Evolutionary conservation across 331 rosid species (phyloP), one percentile per base, ranked within the genome.

Genomic region (Malus hybrid): DNA sequence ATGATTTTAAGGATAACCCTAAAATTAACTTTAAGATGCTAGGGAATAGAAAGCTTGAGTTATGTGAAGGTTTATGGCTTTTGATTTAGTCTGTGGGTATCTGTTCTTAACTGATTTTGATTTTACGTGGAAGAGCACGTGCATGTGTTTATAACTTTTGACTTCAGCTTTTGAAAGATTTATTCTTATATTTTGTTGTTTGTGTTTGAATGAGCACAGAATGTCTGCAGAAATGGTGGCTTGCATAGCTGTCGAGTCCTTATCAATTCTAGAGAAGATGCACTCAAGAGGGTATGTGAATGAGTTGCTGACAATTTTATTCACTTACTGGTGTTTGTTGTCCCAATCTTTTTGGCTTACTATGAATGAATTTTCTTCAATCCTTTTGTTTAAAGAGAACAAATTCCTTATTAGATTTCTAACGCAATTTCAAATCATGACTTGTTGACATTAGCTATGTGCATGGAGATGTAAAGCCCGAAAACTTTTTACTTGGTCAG

Each of bases 141-240:
- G 31, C 31, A 57, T 42, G 59, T 19, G 7, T 6, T 64, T 2
- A 2, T 77, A 29, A 42, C 61, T 36, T 52, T 72, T 18, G 16
- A 39, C 76, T 52, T 33, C 52, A 11, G 12, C 69, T 52, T 57
- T 28, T 20, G 24, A 59, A 32, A 6, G 7, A 60, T 39, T 15
- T 48, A 46, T n/a, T 63, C 46, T 48, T 44, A 50, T 42, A 71
- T 10, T 22, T 65, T 16, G 31, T 8, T 10, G 36, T 20, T 52
- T 44, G 12, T 76, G 56, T 28, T 68, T 68, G 63, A 61, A 65
- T 78, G 46, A 63, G 22, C 39, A 18, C 85, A 93, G 98, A 81
- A 91, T 93, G 97, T 83, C 97, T 48, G 86, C 91, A 0, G 98
- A 93, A 83, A 93, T 93, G 98, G 93, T 91, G 24, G 90, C 97